Evolutionary conservation across 495 filamentous ascomycete species (phyloP), one percentile per base, ranked within the genome.

Genomic region (Massariosphaeria phaeospora): DNA sequence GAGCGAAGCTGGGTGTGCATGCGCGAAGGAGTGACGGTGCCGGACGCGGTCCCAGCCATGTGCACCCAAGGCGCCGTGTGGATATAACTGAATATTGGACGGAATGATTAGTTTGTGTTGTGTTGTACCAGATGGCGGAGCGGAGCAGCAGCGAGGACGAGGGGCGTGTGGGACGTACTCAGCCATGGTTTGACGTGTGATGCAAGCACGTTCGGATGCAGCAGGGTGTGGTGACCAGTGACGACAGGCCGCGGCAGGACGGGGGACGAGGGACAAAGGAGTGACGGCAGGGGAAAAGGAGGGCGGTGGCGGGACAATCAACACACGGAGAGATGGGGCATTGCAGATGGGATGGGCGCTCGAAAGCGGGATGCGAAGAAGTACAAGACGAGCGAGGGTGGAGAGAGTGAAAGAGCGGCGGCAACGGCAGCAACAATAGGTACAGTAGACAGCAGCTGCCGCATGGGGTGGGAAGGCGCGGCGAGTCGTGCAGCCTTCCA

Each of bases 1-100:
- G 61, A 61, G 61, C 61, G 61, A 10, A 61, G 36, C 27, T 57
- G 38, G 26, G 60, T 55, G 55, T 49, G 49, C 9, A 59, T 23
- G 13, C 48, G 56, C 10, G 61, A 64, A 31, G 57, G 42, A 27
- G 57, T 57, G 31, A 42, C 48, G 48, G 55, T 27, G 48, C 55
- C 49, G 1, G 49, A 54, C 40, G 24, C 33, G 50, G 38, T 41
- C 3, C 60, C 51, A 26, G 39, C 15, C 11, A 50, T 17, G 20
- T 57, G 46, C 15, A 46, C 44, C 61, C 61, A 64, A 9, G 46
- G 57, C 11, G 50, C 57, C 7, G 53, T 18, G 40, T 50, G 42
- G 15, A 64, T 26, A 31, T 29, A 56, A 41, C 61, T 63, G 42
- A 50, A 26, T 12, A 23, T 12, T 1, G 18, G 46, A 54, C 34